Evolutionary conservation across 345 rosid genomes (phyloP), one percentile per base, ranked within the genome.

Genomic region (Heritiera fomes): DNA sequence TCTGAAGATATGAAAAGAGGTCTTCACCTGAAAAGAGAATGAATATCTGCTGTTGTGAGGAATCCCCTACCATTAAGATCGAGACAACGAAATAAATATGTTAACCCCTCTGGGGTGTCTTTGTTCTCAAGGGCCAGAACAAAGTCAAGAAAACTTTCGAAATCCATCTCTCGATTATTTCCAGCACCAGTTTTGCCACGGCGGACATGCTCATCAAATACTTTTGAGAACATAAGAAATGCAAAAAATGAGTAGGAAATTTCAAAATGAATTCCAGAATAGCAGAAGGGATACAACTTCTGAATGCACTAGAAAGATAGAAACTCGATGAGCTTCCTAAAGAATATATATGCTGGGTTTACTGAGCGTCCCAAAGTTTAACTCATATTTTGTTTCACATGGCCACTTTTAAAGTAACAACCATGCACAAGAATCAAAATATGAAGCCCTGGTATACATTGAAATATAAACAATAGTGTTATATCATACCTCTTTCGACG

Each of bases 61-160:
- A 80, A 92, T 85, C 98, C 99, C 74, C 97, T 85, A 78, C 93
- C 98, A 41, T 90, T 80, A 45, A 94, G 98, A 87, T 96, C 98
- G 49, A 92, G 94, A 81, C 98, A 93, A 4, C 92, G 95, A 80
- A 97, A 97, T 78, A 97, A 85, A 79, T 97, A 97, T 61, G 97
- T 93, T 73, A 97, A 87, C 43, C 98, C 99, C 85, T 94, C 99
- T 7, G 98, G 92, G 53, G 98, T 90, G 86, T 97, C 99, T 81
- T 94, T 97, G 88, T 94, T 97, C 81, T 97, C 99, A 79, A 91
- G 87, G 77, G 99, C 98, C 78, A 97, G 89, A 80, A 97, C 98
- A 74, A 97, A 97, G 88, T 91, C 98, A 0, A 97, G 93, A 85
- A 94, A 97, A 71, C 98, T 92, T 82, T 91, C 92, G 15, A 94